Evolutionary conservation across 2,329 filamentous ascomycete genomes (phyloP).

Genomic region (Pyrenophora seminiperda): DNA sequence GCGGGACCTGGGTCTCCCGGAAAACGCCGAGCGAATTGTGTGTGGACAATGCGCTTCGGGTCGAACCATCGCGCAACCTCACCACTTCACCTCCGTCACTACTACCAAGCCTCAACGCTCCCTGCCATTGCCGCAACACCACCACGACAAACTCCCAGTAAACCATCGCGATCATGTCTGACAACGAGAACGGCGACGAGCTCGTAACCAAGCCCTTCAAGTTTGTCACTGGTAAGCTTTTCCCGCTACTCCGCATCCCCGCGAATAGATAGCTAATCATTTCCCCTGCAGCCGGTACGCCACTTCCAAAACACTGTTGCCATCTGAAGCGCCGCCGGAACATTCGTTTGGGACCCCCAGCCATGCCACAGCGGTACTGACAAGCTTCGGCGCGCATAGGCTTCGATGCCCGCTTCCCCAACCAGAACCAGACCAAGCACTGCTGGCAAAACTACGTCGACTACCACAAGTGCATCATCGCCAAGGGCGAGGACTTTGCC

Average conservation of each 20-base stretch:
- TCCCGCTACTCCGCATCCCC: conserved; percentile 16
- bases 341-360: not conserved
- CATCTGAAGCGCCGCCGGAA: conserved; percentile 9
- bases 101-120: conserved; percentile 24
- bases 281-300: conserved; percentile 49
- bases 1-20: conserved; percentile 31
- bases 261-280: conserved; percentile 37
- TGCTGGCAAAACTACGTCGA: conserved; percentile 99
- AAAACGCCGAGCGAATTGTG: conserved; percentile 43
- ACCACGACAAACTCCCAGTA: conserved; percentile 19
- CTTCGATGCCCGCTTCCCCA: conserved; percentile 98
- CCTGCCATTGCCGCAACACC: conserved; percentile 38
- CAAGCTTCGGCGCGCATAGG: conserved; percentile 59
- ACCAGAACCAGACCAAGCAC: conserved; percentile 98
- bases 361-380: conserved; percentile 21
- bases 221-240: conserved; percentile 92
- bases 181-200: conserved; percentile 65
- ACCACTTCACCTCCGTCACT: conserved; percentile 40
- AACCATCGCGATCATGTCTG: conserved; percentile 76
- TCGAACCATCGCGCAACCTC: conserved; percentile 42
- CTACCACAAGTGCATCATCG: conserved; percentile 99
- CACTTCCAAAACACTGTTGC: conserved; percentile 18
- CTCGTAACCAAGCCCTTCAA: conserved; percentile 99
- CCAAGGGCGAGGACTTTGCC: conserved; percentile 98
- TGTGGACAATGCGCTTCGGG: conserved; percentile 40